Percentiles rank a stretch among this genome's conserved stretches.
Conservation (phyloP, 495 filamentous ascomycete genomes). For the Penicillium steckii region DNA sequence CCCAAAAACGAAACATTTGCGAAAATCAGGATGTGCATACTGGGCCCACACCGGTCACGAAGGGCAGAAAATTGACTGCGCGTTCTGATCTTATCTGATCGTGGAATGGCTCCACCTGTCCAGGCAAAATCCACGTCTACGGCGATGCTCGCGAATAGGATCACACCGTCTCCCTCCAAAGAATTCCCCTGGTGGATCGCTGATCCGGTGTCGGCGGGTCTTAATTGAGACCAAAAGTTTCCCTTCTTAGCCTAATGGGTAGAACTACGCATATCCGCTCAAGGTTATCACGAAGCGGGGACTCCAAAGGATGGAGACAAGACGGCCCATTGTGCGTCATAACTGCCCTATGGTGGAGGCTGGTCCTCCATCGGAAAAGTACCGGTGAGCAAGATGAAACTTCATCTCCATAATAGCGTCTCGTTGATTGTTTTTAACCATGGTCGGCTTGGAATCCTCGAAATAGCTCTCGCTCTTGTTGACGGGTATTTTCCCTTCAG, state of each 20-base stretch:
- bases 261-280: not conserved
- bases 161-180: not conserved
- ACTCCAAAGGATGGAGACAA: not conserved
- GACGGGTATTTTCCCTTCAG: not conserved
- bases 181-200: constrained; percentile 8
- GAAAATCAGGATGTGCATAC: not conserved
- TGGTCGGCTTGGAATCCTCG: not conserved
- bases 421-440: not conserved
- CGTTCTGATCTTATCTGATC: constrained; percentile 32
- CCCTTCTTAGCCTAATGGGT: constrained; percentile 4
- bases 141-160: constrained; percentile 15
- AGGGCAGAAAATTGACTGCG: constrained; percentile 2
- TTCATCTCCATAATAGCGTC: not conserved
- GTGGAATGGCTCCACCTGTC: constrained; percentile 20
- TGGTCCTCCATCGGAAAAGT: not conserved
- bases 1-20: not conserved
- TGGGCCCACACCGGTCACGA: not conserved
- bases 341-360: not conserved
- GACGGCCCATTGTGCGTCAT: not conserved
- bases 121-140: not conserved
- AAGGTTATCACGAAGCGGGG: not conserved
- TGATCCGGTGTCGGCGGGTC: constrained; percentile 12
- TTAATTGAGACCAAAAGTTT: constrained; percentile 2
- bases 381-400: not conserved
- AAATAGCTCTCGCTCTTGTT: not conserved